These are phyloP conservation scores for Apophysomyces elegans DNA, from an alignment of 371 early-diverging fungal genomes.

Conservation along the genomic window DNA sequence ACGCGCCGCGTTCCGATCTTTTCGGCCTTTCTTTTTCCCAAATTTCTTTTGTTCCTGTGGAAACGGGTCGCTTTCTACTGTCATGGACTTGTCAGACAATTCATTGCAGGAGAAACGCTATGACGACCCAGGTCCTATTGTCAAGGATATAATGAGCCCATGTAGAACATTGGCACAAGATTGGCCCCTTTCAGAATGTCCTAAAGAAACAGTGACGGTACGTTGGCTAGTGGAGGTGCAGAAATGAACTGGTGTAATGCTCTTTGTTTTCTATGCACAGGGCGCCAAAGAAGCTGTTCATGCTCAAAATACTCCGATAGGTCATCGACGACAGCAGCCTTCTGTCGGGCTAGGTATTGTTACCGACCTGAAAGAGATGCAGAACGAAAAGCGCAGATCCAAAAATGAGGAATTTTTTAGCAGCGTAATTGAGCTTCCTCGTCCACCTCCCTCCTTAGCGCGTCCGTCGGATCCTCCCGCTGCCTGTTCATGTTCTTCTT, in stretches of 20 bases:
- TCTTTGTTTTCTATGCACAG: neutral
- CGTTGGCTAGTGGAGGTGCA: neutral
- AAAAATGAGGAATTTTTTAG: slow-evolving; percentile 49
- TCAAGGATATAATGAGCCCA: neutral
- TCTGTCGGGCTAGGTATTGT: slow-evolving; percentile 44
- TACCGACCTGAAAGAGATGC: slow-evolving; percentile 24
- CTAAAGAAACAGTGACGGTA: neutral
- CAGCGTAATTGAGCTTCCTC: slow-evolving; percentile 27
- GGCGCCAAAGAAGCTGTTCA: slow-evolving; percentile 3
- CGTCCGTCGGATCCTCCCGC: neutral
- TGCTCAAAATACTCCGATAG: slow-evolving; percentile 10
- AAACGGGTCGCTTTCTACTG: neutral
- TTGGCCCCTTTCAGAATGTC: neutral
- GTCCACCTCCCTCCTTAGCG: slow-evolving; percentile 38
- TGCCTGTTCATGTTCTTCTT: slow-evolving; percentile 7
- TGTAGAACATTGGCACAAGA: neutral
- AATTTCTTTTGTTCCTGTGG: neutral
- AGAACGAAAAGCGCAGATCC: slow-evolving; percentile 6
- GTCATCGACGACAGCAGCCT: slow-evolving; percentile 33
- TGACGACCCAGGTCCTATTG: neutral
- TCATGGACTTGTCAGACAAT: slow-evolving; percentile 2
- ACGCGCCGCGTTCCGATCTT: neutral
- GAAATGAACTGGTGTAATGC: neutral
- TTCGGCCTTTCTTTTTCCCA: neutral
- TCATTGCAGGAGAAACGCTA: neutral